Base-by-base conservation (phyloP, 2,329 filamentous ascomycete genomes). In the Hypoxylon sp. region DNA sequence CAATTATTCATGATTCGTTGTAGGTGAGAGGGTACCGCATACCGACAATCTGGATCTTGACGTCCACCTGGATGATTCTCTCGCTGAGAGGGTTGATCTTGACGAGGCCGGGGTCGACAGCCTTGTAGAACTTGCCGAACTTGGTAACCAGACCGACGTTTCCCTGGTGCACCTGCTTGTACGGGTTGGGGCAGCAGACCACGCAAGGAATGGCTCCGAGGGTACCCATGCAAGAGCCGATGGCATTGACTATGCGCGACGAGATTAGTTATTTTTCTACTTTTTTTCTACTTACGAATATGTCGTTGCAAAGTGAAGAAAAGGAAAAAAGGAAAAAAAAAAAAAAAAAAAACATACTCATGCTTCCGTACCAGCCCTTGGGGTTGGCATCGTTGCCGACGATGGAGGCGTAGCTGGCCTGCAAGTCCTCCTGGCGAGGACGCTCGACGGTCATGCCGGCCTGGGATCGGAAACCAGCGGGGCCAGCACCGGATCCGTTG, bases 11-110 rank as follows among this genome's bases (percentile, higher is more conserved):
- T n/a, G n/a, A n/a, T n/a, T n/a, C n/a, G n/a, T n/a, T n/a, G n/a
- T 55, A 13, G 20, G 6, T 17, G 13, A 53, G 62, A 43, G 62
- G n/a, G 28, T n/a, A 56, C 41, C 17, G 65, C 72, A 41, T 73
- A 73, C 72, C 72, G 53, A 96, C 93, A 69, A 97, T 97, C 82
- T 99, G 95, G 72, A 98, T 97, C 88, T 98, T 99, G 81, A 99
- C 95, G 78, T 99, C 95, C 76, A 99, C 91, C 73, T 96, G 92
- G 71, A 93, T 90, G 43, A 99, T 85, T 61, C 85, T 87, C 84
- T 99, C 95, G 73, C 91, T 94, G 56, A 98, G 88, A 2, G 94
- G 94, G 82, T 99, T 99, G 84, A 99, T 89, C 84, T 97, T 97
- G 79, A 98, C 93, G 30, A 99, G 89, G 77, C 95, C 95, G 2